phyloP scores from a whole-genome alignment of 352 stramenopile genomes.

The Phytopythium oedochilum region DNA sequence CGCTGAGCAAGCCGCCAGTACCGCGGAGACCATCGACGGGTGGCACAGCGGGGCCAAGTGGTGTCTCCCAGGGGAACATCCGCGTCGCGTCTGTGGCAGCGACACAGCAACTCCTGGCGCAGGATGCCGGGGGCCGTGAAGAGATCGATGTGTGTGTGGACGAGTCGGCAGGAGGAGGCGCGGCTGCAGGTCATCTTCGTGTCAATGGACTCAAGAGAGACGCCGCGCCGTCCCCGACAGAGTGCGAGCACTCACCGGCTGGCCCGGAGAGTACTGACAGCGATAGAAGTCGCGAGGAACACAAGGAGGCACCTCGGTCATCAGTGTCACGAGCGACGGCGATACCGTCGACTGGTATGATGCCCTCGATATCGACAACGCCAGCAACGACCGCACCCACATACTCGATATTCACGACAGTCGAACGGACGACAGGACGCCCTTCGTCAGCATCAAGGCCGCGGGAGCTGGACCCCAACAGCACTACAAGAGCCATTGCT shows the following conservation, averaged over 20 bases:
- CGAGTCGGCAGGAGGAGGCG: background rate
- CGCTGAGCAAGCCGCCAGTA: constrained; percentile 49
- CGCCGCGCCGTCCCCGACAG: background rate
- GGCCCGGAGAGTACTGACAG: background rate
- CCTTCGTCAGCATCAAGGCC: background rate
- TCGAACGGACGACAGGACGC: background rate
- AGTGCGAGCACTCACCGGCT: background rate
- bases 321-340: too few species aligned
- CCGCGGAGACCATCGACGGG: constrained; percentile 25
- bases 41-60: background rate
- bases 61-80: constrained; percentile 24
- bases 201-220: background rate
- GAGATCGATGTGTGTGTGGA: background rate
- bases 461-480: background rate
- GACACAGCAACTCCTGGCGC: constrained; percentile 3
- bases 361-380: too few species aligned
- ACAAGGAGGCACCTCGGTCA: background rate
- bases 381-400: background rate
- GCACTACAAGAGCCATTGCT: constrained; percentile 19
- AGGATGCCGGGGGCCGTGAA: background rate
- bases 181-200: background rate
- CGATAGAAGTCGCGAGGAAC: background rate
- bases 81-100: constrained; percentile 11
- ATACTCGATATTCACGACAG: too few species aligned
- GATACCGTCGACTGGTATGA: too few species aligned